Evolutionary conservation across 2,329 filamentous ascomycete genomes (phyloP), one percentile per base, ranked within the genome.

Genomic region (Hypocreales sp.): DNA sequence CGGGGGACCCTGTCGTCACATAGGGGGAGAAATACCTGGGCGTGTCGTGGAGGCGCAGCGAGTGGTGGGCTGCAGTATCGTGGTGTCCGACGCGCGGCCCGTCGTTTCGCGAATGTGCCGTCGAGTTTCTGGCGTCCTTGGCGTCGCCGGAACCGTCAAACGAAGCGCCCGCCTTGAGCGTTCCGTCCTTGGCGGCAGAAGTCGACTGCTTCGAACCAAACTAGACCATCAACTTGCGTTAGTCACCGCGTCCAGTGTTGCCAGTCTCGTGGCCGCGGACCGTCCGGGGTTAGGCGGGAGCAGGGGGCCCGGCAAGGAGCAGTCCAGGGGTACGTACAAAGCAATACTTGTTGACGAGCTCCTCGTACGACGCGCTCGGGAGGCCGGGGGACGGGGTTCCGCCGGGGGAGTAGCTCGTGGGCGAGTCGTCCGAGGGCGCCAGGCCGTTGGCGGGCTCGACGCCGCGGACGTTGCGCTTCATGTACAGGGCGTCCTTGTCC

Each of bases 311-410:
- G 35, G 35, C 24, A 44, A 42, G 39, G 31, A 43, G 42, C 28
- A 45, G 39, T 40, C 50, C 49, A 39, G 54, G 55, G 48, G 67
- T 67, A 92, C 87, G 74, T 87, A 94, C 87, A 72, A 95, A 98
- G 68, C 90, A 98, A 67, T 93, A 98, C 64, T 92, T 94, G 64
- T 92, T 86, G 54, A 98, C 79, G 39, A 98, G 70, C 58, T 98
- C 90, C 57, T 92, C 82, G 53, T 98, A 95, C 33, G 87, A 86
- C 34, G 82, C 75, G 37, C 84, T 92, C 34, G 86, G 72, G 39
- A 93, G 76, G 45, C 55, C 56, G 61, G 63, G 49, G 46, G 67
- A 60, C 56, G 67, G 46, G 53, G 70, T 48, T 31, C 56, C 56
- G 34, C 52, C 45, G 29, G 53, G 44, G 25, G 36, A 20, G 17